phyloP scores from a whole-genome alignment of 2,329 filamentous ascomycete genomes.

The Arachnomyces sp. region DNA sequence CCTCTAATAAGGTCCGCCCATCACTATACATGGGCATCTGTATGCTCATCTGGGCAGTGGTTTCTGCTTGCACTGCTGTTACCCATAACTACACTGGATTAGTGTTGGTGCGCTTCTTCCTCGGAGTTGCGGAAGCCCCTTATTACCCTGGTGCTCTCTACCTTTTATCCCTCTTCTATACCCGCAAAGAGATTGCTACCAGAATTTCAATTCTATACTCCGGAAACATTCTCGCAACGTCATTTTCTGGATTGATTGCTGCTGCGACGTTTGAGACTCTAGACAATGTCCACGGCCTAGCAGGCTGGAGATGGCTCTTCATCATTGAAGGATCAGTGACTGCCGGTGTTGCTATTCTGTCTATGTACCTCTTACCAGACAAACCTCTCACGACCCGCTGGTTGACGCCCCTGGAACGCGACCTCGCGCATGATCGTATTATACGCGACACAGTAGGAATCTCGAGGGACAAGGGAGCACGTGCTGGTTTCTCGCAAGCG shows the following conservation, averaged over 20 bases:
- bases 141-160: conserved; percentile 57
- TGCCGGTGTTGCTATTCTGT: conserved; percentile 33
- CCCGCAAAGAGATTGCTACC: conserved; percentile 49
- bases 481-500: conserved; percentile 30
- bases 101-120: conserved; percentile 30
- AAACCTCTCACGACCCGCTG: conserved; percentile 34
- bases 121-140: conserved; percentile 26
- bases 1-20: conserved; percentile 28
- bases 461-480: conserved; percentile 33
- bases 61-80: conserved; percentile 22
- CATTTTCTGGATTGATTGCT: conserved; percentile 53
- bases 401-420: conserved; percentile 23
- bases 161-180: conserved; percentile 61
- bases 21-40: conserved; percentile 36
- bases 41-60: conserved; percentile 25
- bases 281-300: conserved; percentile 47
- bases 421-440: conserved; percentile 39
- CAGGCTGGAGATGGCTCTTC: conserved; percentile 57
- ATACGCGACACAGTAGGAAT: conserved; percentile 40
- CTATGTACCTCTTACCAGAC: conserved; percentile 35
- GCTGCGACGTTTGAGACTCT: conserved; percentile 54
- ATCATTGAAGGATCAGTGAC: conserved; percentile 48
- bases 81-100: conserved; percentile 34
- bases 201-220: conserved; percentile 54
- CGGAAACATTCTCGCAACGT: conserved; percentile 53